Percentiles rank a stretch among this genome's conserved stretches.
phyloP scores from a whole-genome alignment of 371 early-diverging fungal species.

The Dinochytrium kinnereticum region DNA sequence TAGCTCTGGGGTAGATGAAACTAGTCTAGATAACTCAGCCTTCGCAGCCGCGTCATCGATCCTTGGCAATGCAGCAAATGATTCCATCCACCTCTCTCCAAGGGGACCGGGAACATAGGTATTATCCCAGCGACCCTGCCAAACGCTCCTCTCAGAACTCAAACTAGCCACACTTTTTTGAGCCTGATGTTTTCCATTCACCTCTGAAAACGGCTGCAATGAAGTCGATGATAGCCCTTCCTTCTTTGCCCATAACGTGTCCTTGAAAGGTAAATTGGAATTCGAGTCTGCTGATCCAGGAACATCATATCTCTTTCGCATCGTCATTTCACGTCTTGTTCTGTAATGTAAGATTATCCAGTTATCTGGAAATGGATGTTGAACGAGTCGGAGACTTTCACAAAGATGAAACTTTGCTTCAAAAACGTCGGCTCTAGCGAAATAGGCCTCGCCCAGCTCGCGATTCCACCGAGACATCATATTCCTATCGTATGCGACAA shows the following conservation, averaged over 20 bases:
- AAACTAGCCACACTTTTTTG: slow-evolving; percentile 8
- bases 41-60: not conserved
- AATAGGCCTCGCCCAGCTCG: slow-evolving; percentile 55
- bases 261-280: slow-evolving; percentile 21
- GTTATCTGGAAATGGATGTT: slow-evolving; percentile 32
- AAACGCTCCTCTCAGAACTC: slow-evolving; percentile 1
- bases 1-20: not conserved
- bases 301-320: slow-evolving; percentile 5
- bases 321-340: slow-evolving; percentile 25
- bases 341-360: slow-evolving; percentile 27
- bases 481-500: slow-evolving; percentile 17
- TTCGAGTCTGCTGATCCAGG: not conserved
- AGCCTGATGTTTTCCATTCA: not conserved
- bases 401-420: slow-evolving; percentile 44
- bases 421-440: slow-evolving; percentile 28
- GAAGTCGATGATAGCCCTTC: not conserved
- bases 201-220: not conserved
- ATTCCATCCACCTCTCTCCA: slow-evolving; percentile 8
- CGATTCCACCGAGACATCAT: slow-evolving; percentile 48
- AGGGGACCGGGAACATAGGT: slow-evolving; percentile 1
- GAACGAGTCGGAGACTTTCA: slow-evolving; percentile 31
- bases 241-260: slow-evolving; percentile 9
- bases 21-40: not conserved
- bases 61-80: slow-evolving; percentile 3
- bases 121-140: slow-evolving; percentile 17